Conservation (phyloP, 2,329 filamentous ascomycete genomes). For the Diaporthe humulicola region DNA sequence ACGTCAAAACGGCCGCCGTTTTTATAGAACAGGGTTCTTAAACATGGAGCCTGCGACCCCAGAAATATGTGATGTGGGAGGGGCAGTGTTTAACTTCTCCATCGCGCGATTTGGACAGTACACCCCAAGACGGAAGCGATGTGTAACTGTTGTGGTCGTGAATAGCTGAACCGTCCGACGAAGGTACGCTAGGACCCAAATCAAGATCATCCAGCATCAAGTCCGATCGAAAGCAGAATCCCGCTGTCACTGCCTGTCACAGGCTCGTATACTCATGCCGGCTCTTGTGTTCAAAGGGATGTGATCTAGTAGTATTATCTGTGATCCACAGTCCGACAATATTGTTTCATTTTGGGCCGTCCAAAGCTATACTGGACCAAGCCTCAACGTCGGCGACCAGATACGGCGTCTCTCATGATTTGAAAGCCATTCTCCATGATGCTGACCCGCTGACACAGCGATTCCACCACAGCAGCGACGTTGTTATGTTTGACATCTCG, state of each 20-base stretch:
- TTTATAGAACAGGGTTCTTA: too few relatives aligned
- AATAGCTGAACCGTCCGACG: too few relatives aligned
- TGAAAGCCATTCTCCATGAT: conserved; percentile 11
- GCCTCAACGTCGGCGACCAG: not conserved
- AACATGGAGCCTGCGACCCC: not conserved
- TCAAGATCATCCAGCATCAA: too few relatives aligned
- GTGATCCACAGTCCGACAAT: not conserved
- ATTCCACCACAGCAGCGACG: not conserved
- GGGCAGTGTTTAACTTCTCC: too few relatives aligned
- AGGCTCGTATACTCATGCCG: not conserved
- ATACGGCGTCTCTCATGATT: not conserved
- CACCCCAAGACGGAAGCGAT: too few relatives aligned
- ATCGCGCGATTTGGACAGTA: too few relatives aligned
- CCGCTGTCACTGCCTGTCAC: not conserved
- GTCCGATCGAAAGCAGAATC: not conserved
- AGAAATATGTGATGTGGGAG: too few relatives aligned
- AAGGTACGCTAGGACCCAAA: too few relatives aligned
- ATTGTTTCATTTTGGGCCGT: too few relatives aligned
- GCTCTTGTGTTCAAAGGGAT: not conserved
- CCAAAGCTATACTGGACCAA: not conserved
- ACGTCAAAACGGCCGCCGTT: not conserved
- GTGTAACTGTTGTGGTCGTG: not conserved
- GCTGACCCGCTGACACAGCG: conserved; percentile 1
- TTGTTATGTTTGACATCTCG: not conserved
- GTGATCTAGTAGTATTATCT: not conserved